Percentiles rank a stretch among this genome's conserved stretches.
phyloP scores from a whole-genome alignment of 768 basidiomycete species.

The Pulveroboletus ravenelii region DNA sequence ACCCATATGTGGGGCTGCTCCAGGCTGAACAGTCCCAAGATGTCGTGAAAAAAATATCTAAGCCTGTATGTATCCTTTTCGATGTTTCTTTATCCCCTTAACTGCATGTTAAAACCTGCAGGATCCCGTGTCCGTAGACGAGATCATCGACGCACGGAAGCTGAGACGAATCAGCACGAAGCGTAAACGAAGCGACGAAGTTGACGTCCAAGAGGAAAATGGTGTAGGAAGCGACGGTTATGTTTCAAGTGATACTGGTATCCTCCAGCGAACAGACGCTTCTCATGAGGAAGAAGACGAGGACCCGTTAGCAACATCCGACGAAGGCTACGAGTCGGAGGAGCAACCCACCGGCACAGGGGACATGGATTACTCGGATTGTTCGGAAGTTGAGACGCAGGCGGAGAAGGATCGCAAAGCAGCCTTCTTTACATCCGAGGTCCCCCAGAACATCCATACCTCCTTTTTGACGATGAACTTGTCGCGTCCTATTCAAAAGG shows the following conservation, averaged over 20 bases:
- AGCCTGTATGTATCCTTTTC: constrained; percentile 44
- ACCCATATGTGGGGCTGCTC: constrained; percentile 58
- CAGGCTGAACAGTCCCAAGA: constrained; percentile 45
- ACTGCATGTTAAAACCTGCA: constrained; percentile 25
- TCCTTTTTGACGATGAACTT: constrained; percentile 94
- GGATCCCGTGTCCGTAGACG: constrained; percentile 84
- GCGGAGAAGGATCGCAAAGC: constrained; percentile 68
- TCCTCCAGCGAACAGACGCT: constrained; percentile 25
- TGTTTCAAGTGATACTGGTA: constrained; percentile 1
- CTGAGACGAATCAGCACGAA: constrained; percentile 44
- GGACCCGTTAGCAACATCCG: constrained; percentile 32
- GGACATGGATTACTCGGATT: constrained; percentile 49
- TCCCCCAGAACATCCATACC: constrained; percentile 49
- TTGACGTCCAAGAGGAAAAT: constrained; percentile 36
- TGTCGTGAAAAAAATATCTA: constrained; percentile 56
- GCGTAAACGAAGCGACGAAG: constrained; percentile 49
- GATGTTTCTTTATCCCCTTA: background rate
- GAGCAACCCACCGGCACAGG: constrained; percentile 29
- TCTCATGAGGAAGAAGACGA: constrained; percentile 30
- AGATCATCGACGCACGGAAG: constrained; percentile 78
- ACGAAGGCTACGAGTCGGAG: constrained; percentile 28
- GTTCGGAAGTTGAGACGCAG: constrained; percentile 57
- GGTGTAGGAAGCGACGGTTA: constrained; percentile 24
- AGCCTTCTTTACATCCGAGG: constrained; percentile 77
- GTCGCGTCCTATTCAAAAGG: constrained; percentile 89